These are phyloP conservation scores for Endoconidiophora polonica DNA, from an alignment of 2,329 filamentous ascomycete genomes.

Conservation along the genomic window DNA sequence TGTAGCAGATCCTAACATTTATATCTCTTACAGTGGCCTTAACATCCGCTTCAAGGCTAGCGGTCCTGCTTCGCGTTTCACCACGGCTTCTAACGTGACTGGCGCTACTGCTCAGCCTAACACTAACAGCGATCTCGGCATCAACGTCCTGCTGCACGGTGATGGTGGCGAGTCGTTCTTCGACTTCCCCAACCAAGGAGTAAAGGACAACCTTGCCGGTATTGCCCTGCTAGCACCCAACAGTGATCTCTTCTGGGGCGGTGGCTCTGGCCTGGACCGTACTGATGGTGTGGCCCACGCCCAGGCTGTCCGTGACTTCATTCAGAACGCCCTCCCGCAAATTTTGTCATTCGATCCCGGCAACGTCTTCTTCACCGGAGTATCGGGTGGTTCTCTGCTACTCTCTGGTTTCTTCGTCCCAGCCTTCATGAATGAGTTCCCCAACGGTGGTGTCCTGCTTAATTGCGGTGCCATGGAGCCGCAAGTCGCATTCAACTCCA, in stretches of 20 bases:
- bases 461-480: constrained; percentile 38
- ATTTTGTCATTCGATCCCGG: constrained; percentile 35
- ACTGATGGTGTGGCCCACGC: constrained; percentile 39
- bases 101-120: constrained; percentile 23
- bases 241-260: constrained; percentile 40
- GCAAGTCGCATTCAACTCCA: constrained; percentile 32
- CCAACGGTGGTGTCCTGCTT: constrained; percentile 34
- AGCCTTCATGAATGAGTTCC: constrained; percentile 33
- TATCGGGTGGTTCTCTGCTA: constrained; percentile 36
- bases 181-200: constrained; percentile 38
- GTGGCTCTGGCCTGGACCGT: constrained; percentile 32
- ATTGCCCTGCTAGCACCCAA: constrained; percentile 38
- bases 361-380: constrained; percentile 40
- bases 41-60: constrained; percentile 39
- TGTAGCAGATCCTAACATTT: constrained; percentile 12
- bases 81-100: constrained; percentile 29
- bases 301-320: constrained; percentile 36
- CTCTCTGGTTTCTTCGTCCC: constrained; percentile 42
- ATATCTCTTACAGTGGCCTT: constrained; percentile 24
- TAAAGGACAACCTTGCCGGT: constrained; percentile 33
- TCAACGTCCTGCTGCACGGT: constrained; percentile 42
- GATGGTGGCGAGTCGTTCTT: constrained; percentile 44
- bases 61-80: constrained; percentile 37
- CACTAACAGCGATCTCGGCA: constrained; percentile 25
- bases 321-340: constrained; percentile 36